Conservation (phyloP, 805 yeast genomes). For the Kockiozyma suomiensis region DNA sequence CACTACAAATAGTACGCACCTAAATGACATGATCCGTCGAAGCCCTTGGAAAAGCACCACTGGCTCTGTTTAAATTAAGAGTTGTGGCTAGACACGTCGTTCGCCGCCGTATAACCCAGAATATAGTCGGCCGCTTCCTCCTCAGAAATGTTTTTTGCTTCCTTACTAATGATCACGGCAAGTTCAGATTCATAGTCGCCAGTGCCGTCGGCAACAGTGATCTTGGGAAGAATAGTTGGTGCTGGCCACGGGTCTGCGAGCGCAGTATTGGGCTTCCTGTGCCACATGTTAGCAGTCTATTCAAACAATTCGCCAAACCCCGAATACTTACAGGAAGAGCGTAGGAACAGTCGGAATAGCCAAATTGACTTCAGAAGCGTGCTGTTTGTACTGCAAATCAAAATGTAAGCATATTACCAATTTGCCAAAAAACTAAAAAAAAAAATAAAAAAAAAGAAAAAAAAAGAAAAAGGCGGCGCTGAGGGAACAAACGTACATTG, state of each 20-base stretch:
- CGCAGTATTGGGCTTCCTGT: neutral
- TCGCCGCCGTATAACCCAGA: slow-evolving; percentile 56
- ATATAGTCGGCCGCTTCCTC: slow-evolving; percentile 51
- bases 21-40: slow-evolving; percentile 59
- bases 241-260: slow-evolving; percentile 45
- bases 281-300: neutral
- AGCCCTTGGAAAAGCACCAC: slow-evolving; percentile 54
- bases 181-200: slow-evolving; percentile 58
- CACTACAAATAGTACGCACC: no score
- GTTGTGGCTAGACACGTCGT: slow-evolving; percentile 56
- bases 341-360: slow-evolving; percentile 52
- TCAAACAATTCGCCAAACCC: neutral
- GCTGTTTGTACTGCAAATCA: slow-evolving; percentile 19
- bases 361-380: slow-evolving; percentile 47
- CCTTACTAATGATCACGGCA: slow-evolving; percentile 54
- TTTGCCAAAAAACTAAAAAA: no score
- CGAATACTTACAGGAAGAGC: slow-evolving; percentile 54
- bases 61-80: slow-evolving; percentile 60
- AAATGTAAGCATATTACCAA: neutral
- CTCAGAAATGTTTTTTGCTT: slow-evolving; percentile 48
- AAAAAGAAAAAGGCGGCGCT: no score
- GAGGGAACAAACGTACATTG: slow-evolving; percentile 42
- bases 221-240: slow-evolving; percentile 45
- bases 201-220: slow-evolving; percentile 29
- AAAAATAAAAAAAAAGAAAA: no score